Percentiles rank a stretch among this genome's conserved stretches.
phyloP scores from a whole-genome alignment of 305 asterid genomes.

The Fraxinus angustifolia region DNA sequence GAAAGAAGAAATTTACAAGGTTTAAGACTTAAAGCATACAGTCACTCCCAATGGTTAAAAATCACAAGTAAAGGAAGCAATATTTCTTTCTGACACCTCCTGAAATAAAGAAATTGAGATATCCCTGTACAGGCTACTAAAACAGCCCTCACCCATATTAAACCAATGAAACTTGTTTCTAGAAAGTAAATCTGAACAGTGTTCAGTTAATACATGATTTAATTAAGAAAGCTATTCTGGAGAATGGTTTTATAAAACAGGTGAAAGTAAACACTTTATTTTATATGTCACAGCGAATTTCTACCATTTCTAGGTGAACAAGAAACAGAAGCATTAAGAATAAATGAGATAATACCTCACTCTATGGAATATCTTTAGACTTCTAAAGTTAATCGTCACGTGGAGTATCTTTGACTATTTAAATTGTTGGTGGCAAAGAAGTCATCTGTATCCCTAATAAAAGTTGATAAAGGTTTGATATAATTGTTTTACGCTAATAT shows the following conservation, averaged over 20 bases:
- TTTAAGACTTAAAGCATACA: conserved; percentile 1
- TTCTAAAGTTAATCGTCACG: neutral
- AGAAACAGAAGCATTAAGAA: neutral
- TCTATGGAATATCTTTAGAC: neutral
- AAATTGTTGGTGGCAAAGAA: neutral
- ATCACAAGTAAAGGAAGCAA: neutral
- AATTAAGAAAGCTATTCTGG: neutral
- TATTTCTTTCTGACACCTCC: conserved; percentile 20
- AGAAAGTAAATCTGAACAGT: conserved; percentile 7
- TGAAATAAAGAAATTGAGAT: neutral
- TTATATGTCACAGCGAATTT: neutral
- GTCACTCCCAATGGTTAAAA: neutral
- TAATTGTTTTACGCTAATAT: neutral
- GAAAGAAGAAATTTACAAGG: conserved; percentile 11
- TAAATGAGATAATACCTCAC: neutral
- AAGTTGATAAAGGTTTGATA: neutral
- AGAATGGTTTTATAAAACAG: conserved; percentile 14
- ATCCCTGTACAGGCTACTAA: conserved; percentile 6
- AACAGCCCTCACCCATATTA: neutral
- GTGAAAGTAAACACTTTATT: neutral
- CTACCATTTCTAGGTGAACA: neutral
- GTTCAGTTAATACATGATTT: conserved; percentile 9
- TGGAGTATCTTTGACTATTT: neutral
- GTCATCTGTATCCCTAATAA: neutral
- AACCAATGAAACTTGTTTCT: conserved; percentile 13